Base-by-base conservation (phyloP, 23 red algal genomes). In the Gracilariopsis chorda region DNA sequence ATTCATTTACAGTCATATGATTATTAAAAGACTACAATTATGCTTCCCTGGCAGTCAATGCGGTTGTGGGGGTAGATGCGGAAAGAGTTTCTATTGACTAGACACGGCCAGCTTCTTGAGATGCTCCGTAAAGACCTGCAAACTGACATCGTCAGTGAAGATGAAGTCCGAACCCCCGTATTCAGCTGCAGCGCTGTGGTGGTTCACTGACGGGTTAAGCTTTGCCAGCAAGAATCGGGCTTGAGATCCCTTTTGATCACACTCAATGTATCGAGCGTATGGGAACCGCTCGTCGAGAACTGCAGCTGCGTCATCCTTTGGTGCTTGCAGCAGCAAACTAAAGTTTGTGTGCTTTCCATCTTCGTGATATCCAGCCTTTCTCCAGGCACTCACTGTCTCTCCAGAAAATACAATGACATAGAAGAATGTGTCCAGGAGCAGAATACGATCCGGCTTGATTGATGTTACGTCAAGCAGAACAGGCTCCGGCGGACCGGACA, bases 151-250 rank as follows among this genome's bases (percentile, higher is more conserved):
- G 57, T 98, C 96, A 17, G 96, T 98, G 34, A 93, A 98, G 30
- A 98, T 90, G 53, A 97, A 94, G 44, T 83, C 85, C 27, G 52
- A 43, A 17, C 85, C 90, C 9, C 78, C 90, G 35, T 79, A 69
- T 41, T 94, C 96, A 8, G 82, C 91, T 6, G 88, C 73, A 36
- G 65, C 92, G 45, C 76, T 91, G 75, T 95, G 76, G 55, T 98
- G 94, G 17, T 92, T 98, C 49, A 95, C 94, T 24, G 84, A 91
- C 4, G 96, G 96, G 85, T 98, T 98, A 52, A 98, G 83, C 77
- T 98, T 98, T 30, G 96, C 96, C 13, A 98, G 85, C 78, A 98
- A 77, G 62, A 98, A 98, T 16, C 96, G 92, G 41, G 93, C 96
- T 78, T 94, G 91, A 40, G 93, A 95, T 36, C 96, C 96, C 49